Conservation (phyloP, 208 protist genomes). For the Leishmania braziliensis region DNA sequence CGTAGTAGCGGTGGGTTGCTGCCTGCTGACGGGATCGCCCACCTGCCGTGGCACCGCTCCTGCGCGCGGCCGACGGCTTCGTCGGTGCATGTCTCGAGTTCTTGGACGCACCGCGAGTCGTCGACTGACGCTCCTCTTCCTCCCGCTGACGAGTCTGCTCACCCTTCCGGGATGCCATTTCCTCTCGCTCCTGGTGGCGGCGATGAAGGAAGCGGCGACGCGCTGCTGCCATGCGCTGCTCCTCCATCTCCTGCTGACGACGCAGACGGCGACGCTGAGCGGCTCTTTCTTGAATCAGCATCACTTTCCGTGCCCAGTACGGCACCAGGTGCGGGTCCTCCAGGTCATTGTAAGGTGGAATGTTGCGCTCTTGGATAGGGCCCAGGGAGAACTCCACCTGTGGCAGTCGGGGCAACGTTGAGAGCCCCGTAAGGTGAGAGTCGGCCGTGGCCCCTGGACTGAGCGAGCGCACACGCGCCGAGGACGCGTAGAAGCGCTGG, state of each 20-base stretch:
- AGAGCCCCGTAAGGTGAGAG: slow-evolving; percentile 1
- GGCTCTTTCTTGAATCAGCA: slow-evolving; percentile 54
- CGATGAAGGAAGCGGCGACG: slow-evolving; percentile 68
- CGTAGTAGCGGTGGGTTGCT: slow-evolving; percentile 16
- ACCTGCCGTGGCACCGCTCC: not conserved
- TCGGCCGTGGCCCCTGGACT: slow-evolving; percentile 10
- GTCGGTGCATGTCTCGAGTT: slow-evolving; percentile 4
- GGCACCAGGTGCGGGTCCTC: slow-evolving; percentile 77
- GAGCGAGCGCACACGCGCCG: slow-evolving; percentile 4
- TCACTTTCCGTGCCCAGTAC: slow-evolving; percentile 76
- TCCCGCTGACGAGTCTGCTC: slow-evolving; percentile 34
- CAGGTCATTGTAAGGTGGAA: slow-evolving; percentile 85
- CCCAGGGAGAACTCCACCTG: slow-evolving; percentile 77
- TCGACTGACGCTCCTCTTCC: slow-evolving; percentile 19
- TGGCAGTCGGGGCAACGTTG: slow-evolving; percentile 38
- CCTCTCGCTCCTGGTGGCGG: slow-evolving; percentile 59
- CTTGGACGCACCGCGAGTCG: not conserved
- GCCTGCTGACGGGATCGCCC: slow-evolving; percentile 20
- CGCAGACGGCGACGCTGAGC: slow-evolving; percentile 44
- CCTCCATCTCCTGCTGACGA: slow-evolving; percentile 50
- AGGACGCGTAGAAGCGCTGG: slow-evolving; percentile 22
- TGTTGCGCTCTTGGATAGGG: slow-evolving; percentile 60
- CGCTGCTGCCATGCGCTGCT: slow-evolving; percentile 37
- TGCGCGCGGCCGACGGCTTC: slow-evolving; percentile 10
- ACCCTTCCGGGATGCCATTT: slow-evolving; percentile 51